Base-by-base conservation (phyloP, 2,329 filamentous ascomycete species). In the Xylariaceae sp. region DNA sequence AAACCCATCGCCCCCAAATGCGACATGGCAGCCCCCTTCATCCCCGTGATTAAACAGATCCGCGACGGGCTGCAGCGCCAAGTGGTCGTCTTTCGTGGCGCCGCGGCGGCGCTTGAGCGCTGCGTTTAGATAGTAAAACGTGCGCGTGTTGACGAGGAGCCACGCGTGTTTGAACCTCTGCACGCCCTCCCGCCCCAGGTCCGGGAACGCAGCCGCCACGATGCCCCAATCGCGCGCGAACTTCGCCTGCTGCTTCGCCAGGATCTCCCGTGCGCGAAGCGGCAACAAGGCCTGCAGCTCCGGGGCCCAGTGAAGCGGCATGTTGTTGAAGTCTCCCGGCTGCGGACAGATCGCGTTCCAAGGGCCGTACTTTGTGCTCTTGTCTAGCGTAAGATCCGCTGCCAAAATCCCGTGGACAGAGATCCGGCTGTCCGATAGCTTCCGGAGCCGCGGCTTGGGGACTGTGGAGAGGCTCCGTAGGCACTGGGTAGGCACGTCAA, bases 351-450 rank as follows among this genome's bases (percentile, higher is more conserved):
- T 82, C 48, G 80, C 80, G 64, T 81, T 77, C 88, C 89, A 93
- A 15, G 75, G 69, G 0, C 73, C 71, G 59, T 81, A 81, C 20
- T 77, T 76, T 15, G 73, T 63, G 6, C 75, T 68, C 1, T 70
- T 69, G 51, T 85, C 77, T 24, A 87, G 75, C 4, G 83, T 80
- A 7, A 92, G 75, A 53, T 85, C 83, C 2, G 85, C 80, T n/a
- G 91, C 87, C 6, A 94, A 77, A 32, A 91, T 80, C 23, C 85
- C 87, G 63, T 95, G 91, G 18, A 88, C 80, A 1, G 84, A 81
- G 36, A 81, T 79, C 52, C 78, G 77, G 3, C 41, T 33, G 15
- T 77, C 74, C 0, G 80, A 77, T 9, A 88, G 78, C 23, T 73
- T 74, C 10, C 72, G 68, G 46, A 76, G 71, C 48, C 91, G 79